phyloP scores from a whole-genome alignment of 805 yeast genomes.

The Lachancea meyersii region DNA sequence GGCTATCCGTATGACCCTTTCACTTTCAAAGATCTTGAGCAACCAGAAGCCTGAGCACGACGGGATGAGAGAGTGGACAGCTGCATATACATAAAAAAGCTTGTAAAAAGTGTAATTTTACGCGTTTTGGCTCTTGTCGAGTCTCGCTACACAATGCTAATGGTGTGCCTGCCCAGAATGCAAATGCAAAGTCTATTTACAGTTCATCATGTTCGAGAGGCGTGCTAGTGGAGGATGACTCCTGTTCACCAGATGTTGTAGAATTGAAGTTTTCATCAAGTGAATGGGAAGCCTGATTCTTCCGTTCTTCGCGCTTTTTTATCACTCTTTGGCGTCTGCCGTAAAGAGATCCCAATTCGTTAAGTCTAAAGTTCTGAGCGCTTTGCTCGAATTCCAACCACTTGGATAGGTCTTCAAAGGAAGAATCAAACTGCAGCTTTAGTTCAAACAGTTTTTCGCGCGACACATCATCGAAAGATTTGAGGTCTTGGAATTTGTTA shows the following conservation, averaged over 20 bases:
- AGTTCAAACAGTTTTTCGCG: constrained; percentile 32
- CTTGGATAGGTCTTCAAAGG: constrained; percentile 14
- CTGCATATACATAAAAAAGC: constrained; percentile 3
- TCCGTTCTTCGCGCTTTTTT: constrained; percentile 25
- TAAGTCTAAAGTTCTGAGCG: constrained; percentile 28
- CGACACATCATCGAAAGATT: constrained; percentile 13
- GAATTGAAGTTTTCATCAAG: not conserved
- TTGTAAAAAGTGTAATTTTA: constrained; percentile 1
- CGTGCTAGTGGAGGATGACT: not conserved
- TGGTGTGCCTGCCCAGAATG: not conserved
- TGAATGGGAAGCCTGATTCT: constrained; percentile 10
- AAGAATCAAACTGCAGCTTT: constrained; percentile 24
- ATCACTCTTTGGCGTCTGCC: constrained; percentile 22
- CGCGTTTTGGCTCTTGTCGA: not conserved
- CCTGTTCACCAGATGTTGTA: not conserved
- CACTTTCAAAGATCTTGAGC: constrained; percentile 40
- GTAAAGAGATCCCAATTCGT: constrained; percentile 25
- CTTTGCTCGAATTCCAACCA: constrained; percentile 16
- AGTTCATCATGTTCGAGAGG: constrained; percentile 18
- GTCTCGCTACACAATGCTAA: not conserved
- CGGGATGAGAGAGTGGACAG: not conserved
- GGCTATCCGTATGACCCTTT: constrained; percentile 91
- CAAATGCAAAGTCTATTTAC: constrained; percentile 7
- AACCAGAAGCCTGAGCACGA: not conserved
- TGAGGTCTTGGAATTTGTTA: constrained; percentile 24